A percentile compares a stretch with the other conserved stretches of the same genome.
Conservation (phyloP, 345 rosid species). For the Cochlearia excelsa region DNA sequence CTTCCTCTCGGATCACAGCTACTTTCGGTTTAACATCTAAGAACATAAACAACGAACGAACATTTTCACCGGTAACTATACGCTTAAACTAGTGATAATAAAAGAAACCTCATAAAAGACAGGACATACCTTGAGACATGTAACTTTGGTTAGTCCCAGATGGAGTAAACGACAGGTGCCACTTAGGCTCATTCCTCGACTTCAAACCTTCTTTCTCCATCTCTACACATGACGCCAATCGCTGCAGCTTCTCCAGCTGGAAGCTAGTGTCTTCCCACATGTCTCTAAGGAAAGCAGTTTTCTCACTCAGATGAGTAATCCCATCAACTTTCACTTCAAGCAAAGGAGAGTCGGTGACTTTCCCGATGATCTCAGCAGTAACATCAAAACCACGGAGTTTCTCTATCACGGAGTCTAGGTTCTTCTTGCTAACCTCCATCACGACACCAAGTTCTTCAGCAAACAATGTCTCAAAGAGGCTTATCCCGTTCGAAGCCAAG, state of each 20-base stretch:
- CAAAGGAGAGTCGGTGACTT: slow-evolving; percentile 51
- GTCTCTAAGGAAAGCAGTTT: slow-evolving; percentile 67
- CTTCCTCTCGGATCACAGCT: slow-evolving; percentile 93
- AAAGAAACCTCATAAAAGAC: not conserved
- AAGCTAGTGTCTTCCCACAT: slow-evolving; percentile 97
- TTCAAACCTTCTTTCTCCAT: slow-evolving; percentile 85
- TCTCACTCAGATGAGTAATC: slow-evolving; percentile 50
- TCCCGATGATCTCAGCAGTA: slow-evolving; percentile 66
- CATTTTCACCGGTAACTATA: not conserved
- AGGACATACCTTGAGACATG: slow-evolving; percentile 37
- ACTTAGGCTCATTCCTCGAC: slow-evolving; percentile 61
- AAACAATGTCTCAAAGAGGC: slow-evolving; percentile 73
- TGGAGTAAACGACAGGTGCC: slow-evolving; percentile 75
- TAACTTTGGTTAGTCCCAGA: slow-evolving; percentile 59
- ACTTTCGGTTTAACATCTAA: slow-evolving; percentile 71
- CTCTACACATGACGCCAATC: slow-evolving; percentile 77
- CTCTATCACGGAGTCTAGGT: slow-evolving; percentile 53
- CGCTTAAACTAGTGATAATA: not conserved
- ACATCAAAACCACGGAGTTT: slow-evolving; percentile 48
- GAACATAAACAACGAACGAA: slow-evolving; percentile 14
- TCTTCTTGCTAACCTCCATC: slow-evolving; percentile 64
- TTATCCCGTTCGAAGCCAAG: slow-evolving; percentile 54
- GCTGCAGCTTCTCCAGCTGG: slow-evolving; percentile 72
- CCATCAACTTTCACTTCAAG: slow-evolving; percentile 65
- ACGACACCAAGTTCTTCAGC: slow-evolving; percentile 88